Evolutionary conservation across 768 basidiomycete genomes (phyloP).

Genomic region (Leucosporidium scottii): DNA sequence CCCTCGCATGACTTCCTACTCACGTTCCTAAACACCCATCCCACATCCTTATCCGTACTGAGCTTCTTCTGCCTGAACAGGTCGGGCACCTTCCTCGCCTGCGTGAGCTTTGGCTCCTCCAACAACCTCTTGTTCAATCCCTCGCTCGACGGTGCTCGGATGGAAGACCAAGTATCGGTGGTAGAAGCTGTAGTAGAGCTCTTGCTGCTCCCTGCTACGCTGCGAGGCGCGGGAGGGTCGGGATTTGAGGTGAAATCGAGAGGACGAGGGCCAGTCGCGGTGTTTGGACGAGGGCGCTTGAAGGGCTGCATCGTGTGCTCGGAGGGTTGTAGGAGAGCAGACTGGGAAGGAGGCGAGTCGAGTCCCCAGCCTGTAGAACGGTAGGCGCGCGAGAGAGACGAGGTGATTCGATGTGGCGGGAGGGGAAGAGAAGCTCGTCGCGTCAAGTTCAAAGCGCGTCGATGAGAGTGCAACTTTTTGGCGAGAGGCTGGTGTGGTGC

Average conservation of each 20-base stretch:
- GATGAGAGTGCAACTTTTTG: no score
- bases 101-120: not conserved
- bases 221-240: not conserved
- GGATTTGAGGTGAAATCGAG: not conserved
- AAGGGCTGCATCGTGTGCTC: not conserved
- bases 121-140: not conserved
- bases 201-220: no score
- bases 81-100: not conserved
- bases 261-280: not conserved
- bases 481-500: no score
- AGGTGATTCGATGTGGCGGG: no score
- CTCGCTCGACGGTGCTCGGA: not conserved
- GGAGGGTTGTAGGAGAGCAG: no score
- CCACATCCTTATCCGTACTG: not conserved
- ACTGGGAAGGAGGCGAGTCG: no score
- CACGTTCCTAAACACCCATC: not conserved
- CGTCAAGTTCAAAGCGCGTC: no score
- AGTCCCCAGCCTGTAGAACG: no score
- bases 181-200: not conserved
- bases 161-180: not conserved
- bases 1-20: not conserved
- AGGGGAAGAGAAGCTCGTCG: no score
- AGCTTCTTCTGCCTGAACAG: not conserved
- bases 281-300: not conserved
- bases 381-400: no score